These are phyloP conservation scores for Russula emetica DNA, from an alignment of 768 basidiomycete genomes.

Conservation along the genomic window DNA sequence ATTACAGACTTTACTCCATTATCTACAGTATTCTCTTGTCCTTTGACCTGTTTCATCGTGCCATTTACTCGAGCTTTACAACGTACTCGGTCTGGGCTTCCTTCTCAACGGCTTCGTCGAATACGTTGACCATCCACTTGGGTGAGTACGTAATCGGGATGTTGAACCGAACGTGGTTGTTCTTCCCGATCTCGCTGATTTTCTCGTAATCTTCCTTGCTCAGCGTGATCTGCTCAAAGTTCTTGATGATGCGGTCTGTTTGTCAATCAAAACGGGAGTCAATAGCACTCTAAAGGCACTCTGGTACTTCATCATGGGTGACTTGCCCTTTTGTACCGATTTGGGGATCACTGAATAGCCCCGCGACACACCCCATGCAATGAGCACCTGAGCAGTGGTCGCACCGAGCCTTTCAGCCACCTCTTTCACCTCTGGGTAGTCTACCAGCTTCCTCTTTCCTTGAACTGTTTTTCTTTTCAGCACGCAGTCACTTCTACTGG, in stretches of 20 bases:
- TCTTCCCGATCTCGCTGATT: conserved; percentile 48
- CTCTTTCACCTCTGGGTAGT: conserved; percentile 54
- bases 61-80: conserved; percentile 7
- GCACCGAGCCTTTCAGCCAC: conserved; percentile 61
- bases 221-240: conserved; percentile 72
- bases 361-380: conserved; percentile 74
- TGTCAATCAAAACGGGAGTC: neutral
- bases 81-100: conserved; percentile 4
- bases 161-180: conserved; percentile 54
- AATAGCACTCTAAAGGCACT: neutral
- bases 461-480: conserved; percentile 39
- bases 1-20: too few species aligned
- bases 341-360: conserved; percentile 86
- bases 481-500: conserved; percentile 3
- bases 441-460: conserved; percentile 62
- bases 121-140: conserved; percentile 69
- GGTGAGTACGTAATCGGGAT: conserved; percentile 56
- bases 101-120: conserved; percentile 57
- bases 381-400: conserved; percentile 73
- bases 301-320: neutral
- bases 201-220: conserved; percentile 62
- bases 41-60: too few species aligned
- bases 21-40: too few species aligned
- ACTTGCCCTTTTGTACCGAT: conserved; percentile 56
- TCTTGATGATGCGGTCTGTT: conserved; percentile 60